Conservation (phyloP, 2,329 filamentous ascomycete species). For the Ustulina deusta region DNA sequence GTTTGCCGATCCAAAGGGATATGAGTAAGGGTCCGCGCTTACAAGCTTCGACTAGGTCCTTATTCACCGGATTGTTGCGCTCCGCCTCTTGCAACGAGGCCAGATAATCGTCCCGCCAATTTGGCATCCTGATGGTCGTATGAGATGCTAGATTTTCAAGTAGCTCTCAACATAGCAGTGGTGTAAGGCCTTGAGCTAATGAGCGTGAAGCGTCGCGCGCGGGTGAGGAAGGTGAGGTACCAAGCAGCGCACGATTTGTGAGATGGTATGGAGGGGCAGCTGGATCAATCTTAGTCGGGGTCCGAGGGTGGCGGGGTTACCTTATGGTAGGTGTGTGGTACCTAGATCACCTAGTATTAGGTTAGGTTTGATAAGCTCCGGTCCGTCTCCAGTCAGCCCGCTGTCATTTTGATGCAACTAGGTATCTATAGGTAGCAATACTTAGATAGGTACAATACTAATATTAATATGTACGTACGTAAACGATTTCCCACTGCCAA, state of each 20-base stretch:
- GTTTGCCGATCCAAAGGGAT: neutral
- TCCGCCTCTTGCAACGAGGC: slow-evolving; percentile 78
- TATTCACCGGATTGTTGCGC: slow-evolving; percentile 71
- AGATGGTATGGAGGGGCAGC: slow-evolving; percentile 27
- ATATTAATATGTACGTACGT: too few relatives aligned
- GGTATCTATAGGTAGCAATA: too few relatives aligned
- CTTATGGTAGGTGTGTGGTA: too few relatives aligned
- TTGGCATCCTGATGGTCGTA: slow-evolving; percentile 54
- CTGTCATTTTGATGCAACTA: too few relatives aligned
- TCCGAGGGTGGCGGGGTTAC: too few relatives aligned
- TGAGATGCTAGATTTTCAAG: neutral
- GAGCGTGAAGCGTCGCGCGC: neutral
- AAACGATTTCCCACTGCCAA: too few relatives aligned
- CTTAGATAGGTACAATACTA: too few relatives aligned
- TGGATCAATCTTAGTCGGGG: neutral
- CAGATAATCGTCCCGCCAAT: slow-evolving; percentile 86
- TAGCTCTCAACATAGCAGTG: slow-evolving; percentile 24
- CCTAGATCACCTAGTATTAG: too few relatives aligned
- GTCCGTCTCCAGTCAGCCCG: too few relatives aligned
- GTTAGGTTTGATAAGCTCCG: too few relatives aligned
- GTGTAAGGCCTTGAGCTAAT: neutral
- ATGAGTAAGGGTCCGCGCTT: slow-evolving; percentile 47
- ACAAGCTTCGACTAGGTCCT: slow-evolving; percentile 84
- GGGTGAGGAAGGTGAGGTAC: neutral
- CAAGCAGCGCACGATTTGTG: neutral